Base-by-base conservation (phyloP, 108 stramenopile genomes). In the Cyclotella atomus region DNA sequence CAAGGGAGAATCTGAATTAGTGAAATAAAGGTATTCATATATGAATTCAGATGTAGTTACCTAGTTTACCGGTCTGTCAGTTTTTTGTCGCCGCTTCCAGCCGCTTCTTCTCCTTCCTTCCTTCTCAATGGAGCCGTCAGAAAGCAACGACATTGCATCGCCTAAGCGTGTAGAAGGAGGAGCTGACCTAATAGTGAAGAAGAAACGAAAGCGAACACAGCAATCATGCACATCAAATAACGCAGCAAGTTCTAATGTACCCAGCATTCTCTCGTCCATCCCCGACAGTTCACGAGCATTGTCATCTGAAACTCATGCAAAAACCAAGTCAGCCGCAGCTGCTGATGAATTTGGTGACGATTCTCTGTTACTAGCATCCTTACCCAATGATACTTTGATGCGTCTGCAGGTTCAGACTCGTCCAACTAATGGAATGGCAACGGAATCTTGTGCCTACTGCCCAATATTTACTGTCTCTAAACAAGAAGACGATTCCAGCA, bases 401-500 rank as follows among this genome's bases (percentile, higher is more conserved):
- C 73, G 79, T 29, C 68, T 80, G 14, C 79, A 69, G 59, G 45
- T 70, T 0, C 69, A 69, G 46, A 80, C 79, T 6, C 62, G 46
- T 15, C 56, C 71, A 14, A 33, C 29, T 15, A 25, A 46, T 7
- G 75, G 77, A 27, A 64, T 54, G 36, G 49, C 56, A 15, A 61
- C 68, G 2, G 79, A 80, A 56, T 55, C 71, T 2, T 80, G 72
- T 44, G 79, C 79, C 23, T 80, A 80, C 35, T 73, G 71, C 34
- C 79, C 79, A 30, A 80, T 80, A 69, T 72, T 68, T 34, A 67
- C 74, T 19, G 36, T 30, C 55, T 45, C 32, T 16, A 30, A 45
- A 19, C 6, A 47, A 20, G n/a, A 20, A 17, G 56, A 23, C 14
- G 20, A 60, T 38, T 45, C 24, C 33, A 27, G 12, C 17, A 68